Evolutionary conservation across 2,329 filamentous ascomycete species (phyloP).

Genomic region (Esteya vermicola): DNA sequence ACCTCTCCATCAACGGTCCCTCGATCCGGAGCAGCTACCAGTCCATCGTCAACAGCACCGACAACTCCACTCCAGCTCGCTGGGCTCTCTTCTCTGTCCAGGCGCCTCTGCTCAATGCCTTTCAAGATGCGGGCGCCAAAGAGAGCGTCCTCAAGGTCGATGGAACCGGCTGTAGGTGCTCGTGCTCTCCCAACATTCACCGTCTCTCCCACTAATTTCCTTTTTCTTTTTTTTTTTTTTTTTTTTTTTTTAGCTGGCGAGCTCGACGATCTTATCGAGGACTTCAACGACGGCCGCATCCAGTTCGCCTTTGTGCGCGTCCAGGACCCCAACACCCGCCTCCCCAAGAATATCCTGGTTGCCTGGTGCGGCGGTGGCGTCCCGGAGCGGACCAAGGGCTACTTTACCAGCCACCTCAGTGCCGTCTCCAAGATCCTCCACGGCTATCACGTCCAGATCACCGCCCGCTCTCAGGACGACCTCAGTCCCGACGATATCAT

Average conservation of each 20-base stretch:
- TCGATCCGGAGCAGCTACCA: slow-evolving; percentile 74
- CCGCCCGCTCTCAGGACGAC: slow-evolving; percentile 80
- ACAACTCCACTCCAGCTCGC: slow-evolving; percentile 55
- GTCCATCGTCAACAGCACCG: slow-evolving; percentile 38
- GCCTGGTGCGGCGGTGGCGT: slow-evolving; percentile 97
- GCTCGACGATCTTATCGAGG: slow-evolving; percentile 76
- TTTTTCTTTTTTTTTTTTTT: background rate
- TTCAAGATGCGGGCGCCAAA: slow-evolving; percentile 73
- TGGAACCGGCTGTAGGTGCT: slow-evolving; percentile 60
- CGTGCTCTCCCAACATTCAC: no score
- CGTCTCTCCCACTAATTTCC: no score
- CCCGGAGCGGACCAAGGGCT: slow-evolving; percentile 95
- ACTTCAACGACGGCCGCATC: slow-evolving; percentile 91
- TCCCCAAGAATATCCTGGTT: slow-evolving; percentile 87
- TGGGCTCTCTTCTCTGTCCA: slow-evolving; percentile 94
- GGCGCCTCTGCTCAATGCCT: slow-evolving; percentile 81
- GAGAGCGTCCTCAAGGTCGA: slow-evolving; percentile 95
- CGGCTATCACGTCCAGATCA: slow-evolving; percentile 96
- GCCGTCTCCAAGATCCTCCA: slow-evolving; percentile 86
- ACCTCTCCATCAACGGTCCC: slow-evolving; percentile 64
- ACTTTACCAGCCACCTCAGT: slow-evolving; percentile 88
- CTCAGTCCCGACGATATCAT: slow-evolving; percentile 78
- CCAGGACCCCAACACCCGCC: slow-evolving; percentile 78
- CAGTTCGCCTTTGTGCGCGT: slow-evolving; percentile 96
- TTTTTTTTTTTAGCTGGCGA: slow-evolving; percentile 59